Percentiles rank a stretch among this genome's conserved stretches.
Evolutionary conservation across 2,329 filamentous ascomycete species (phyloP).

Genomic region (Septoria petroselini): DNA sequence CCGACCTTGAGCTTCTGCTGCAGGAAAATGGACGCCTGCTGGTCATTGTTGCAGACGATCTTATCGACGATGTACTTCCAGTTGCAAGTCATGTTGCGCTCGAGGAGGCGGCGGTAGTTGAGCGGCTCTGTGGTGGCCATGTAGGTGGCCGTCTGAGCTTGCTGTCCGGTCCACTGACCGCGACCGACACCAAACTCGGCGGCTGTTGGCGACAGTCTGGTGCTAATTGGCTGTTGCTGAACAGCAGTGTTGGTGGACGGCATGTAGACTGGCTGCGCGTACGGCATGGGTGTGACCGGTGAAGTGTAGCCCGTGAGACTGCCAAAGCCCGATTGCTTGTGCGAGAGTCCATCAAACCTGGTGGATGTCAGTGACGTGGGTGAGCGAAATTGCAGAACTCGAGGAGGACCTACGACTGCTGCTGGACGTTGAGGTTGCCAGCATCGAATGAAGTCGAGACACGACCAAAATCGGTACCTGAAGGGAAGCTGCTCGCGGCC

Average conservation of each 20-base stretch:
- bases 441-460: slow-evolving; percentile 20
- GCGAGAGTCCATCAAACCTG: slow-evolving; percentile 21
- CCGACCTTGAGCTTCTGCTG: slow-evolving; percentile 99
- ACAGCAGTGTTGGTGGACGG: slow-evolving; percentile 15
- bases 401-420: slow-evolving; percentile 22
- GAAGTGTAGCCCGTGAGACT: slow-evolving; percentile 28
- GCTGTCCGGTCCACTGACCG: slow-evolving; percentile 38
- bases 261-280: slow-evolving; percentile 24
- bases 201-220: slow-evolving; percentile 47
- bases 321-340: slow-evolving; percentile 14
- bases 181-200: slow-evolving; percentile 44
- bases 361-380: slow-evolving; percentile 13
- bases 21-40: slow-evolving; percentile 97
- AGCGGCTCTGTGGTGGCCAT: slow-evolving; percentile 84
- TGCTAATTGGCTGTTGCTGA: slow-evolving; percentile 38
- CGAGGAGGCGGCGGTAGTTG: slow-evolving; percentile 91
- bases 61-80: slow-evolving; percentile 99
- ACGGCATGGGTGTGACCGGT: slow-evolving; percentile 32
- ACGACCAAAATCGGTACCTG: slow-evolving; percentile 18
- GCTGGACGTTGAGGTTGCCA: slow-evolving; percentile 21
- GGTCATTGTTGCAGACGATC: slow-evolving; percentile 98
- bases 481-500: slow-evolving; percentile 10
- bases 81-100: slow-evolving; percentile 95
- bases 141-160: slow-evolving; percentile 51
- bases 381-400: not conserved